phyloP scores from a whole-genome alignment of 1,284 basidiomycete species.

The Mycena sp. region DNA sequence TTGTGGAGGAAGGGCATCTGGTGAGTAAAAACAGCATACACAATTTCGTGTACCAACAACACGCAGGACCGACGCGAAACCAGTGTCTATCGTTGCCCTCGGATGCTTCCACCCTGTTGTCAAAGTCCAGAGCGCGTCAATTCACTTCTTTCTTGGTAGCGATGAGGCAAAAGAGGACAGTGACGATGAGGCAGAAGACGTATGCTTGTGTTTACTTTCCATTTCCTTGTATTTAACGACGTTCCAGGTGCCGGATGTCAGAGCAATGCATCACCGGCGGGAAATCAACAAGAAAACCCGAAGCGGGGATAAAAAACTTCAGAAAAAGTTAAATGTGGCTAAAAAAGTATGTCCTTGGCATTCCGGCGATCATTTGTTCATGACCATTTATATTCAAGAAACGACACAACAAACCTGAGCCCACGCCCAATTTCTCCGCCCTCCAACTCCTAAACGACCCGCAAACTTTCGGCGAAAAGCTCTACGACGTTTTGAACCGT shows the following conservation, averaged over 20 bases:
- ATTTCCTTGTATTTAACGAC: slow-evolving; percentile 14
- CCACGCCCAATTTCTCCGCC: slow-evolving; percentile 88
- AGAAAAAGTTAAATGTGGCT: slow-evolving; percentile 73
- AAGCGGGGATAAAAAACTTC: slow-evolving; percentile 81
- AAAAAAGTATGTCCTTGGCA: slow-evolving; percentile 63
- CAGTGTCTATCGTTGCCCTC: slow-evolving; percentile 91
- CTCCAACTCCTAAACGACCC: slow-evolving; percentile 95
- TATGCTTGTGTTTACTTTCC: slow-evolving; percentile 36
- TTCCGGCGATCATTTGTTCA: slow-evolving; percentile 4
- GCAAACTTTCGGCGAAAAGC: slow-evolving; percentile 94
- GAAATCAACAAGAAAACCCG: slow-evolving; percentile 92
- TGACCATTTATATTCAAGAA: slow-evolving; percentile 57
- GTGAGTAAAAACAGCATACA: slow-evolving; percentile 57
- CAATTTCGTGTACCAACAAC: neutral
- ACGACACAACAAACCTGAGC: slow-evolving; percentile 59
- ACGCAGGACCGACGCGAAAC: slow-evolving; percentile 88
- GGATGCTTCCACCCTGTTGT: slow-evolving; percentile 95
- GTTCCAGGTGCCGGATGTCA: slow-evolving; percentile 71
- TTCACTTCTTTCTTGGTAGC: slow-evolving; percentile 97
- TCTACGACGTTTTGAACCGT: slow-evolving; percentile 87
- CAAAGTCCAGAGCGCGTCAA: slow-evolving; percentile 94
- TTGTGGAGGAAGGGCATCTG: slow-evolving; percentile 96
- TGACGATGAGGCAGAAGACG: slow-evolving; percentile 78
- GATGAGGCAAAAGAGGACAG: slow-evolving; percentile 78
- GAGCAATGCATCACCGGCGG: slow-evolving; percentile 81